Conservation (phyloP, 345 rosid species). For the Noccaea bulbosa region DNA sequence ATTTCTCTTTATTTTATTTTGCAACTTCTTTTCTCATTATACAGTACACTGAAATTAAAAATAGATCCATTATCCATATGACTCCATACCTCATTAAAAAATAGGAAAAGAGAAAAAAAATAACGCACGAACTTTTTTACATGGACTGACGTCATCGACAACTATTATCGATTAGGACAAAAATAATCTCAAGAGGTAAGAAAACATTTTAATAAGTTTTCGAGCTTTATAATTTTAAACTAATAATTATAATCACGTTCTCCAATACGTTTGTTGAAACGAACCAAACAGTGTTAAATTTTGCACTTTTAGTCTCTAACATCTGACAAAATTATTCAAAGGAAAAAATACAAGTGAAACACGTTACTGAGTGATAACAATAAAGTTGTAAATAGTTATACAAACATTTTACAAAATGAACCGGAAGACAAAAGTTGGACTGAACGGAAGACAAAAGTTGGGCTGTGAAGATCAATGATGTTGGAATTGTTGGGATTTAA, state of each 20-base stretch:
- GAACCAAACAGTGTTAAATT: conserved; percentile 23
- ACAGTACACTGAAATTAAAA: too few species aligned
- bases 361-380: not conserved
- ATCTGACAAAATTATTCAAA: not conserved
- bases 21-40: not conserved
- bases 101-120: not conserved
- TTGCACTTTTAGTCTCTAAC: conserved; percentile 16
- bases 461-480: too few species aligned
- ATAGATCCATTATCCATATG: conserved; percentile 19
- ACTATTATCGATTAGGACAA: conserved; percentile 40
- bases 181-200: conserved; percentile 14
- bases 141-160: conserved; percentile 27
- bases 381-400: too few species aligned
- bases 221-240: conserved; percentile 16
- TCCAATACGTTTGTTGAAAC: conserved; percentile 36
- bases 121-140: not conserved
- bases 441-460: too few species aligned
- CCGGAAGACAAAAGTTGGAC: conserved; percentile 69
- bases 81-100: not conserved
- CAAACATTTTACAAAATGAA: conserved; percentile 49
- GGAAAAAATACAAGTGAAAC: not conserved
- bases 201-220: conserved; percentile 37
- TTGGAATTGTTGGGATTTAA: too few species aligned
- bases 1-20: not conserved
- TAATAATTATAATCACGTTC: conserved; percentile 18